Base-by-base conservation (phyloP, 1,139 yeast species). In the Saccharomyces uvarum region DNA sequence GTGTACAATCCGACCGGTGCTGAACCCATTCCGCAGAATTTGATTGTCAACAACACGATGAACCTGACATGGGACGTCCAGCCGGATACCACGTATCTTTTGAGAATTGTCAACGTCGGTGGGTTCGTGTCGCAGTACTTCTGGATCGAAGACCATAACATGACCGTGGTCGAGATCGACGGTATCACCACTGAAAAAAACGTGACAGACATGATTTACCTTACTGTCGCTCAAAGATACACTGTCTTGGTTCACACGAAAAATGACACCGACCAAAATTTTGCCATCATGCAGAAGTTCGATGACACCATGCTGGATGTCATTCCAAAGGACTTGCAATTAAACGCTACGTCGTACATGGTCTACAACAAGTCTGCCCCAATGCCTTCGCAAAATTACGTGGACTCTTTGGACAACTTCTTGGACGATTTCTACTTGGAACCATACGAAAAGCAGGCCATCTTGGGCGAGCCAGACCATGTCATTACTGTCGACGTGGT, bases 1-100 rank as follows among this genome's bases (percentile, higher is more conserved):
- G 72, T 86, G 59, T 85, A 79, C 74, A 91, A 91, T 72, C 98
- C 98, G 49, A 88, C 97, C 4, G 98, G 98, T 60, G 97, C 97
- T 38, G 98, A 91, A 72, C 98, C 98, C 48, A 82, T 91, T 63
- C 98, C 98, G 2, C 83, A 86, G 64, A 83, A 83, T 67, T 69
- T 86, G 61, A 75, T 89, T 64, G 78, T 89, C 71, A 90, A 91
- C 74, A 89, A 90, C 67, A 82, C 95, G 6, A 81, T 77, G 68
- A 85, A 86, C 70, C 75, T 76, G 56, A 81, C 89, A 16, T 81
- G 90, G 82, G 60, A 73, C 8, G 95, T 91, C 49, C 66, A 84
- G 71, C 95, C 97, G 3, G 81, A 83, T 70, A 88, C 82, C 46
- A 90, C 96, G 8, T 91, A 91, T 70, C 75, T 87, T 63, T 62